Conservation (phyloP, 2,329 filamentous ascomycete genomes). For the Alternaria incomplexa region DNA sequence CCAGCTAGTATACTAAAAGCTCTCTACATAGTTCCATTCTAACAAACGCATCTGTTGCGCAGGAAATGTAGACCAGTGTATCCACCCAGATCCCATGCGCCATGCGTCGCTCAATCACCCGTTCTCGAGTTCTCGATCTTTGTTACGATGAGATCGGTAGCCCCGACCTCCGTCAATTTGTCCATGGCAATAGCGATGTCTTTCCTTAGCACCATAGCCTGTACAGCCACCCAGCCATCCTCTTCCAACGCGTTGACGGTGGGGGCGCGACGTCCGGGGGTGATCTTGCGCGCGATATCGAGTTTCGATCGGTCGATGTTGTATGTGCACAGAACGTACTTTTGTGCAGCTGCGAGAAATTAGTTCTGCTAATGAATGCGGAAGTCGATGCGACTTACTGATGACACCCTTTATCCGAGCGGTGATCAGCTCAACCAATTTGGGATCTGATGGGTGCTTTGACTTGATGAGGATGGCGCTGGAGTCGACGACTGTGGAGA, state of each 20-base stretch:
- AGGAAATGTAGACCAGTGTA: not conserved
- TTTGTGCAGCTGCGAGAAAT: conserved; percentile 71
- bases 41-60: not conserved
- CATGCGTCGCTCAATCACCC: conserved; percentile 13
- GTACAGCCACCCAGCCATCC: conserved; percentile 92
- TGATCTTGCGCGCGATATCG: conserved; percentile 72
- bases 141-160: conserved; percentile 83
- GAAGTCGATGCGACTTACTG: conserved; percentile 56
- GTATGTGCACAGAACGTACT: conserved; percentile 94
- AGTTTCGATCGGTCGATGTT: conserved; percentile 81
- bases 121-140: conserved; percentile 78
- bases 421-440: conserved; percentile 82
- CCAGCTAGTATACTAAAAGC: not conserved
- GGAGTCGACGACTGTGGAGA: conserved; percentile 89
- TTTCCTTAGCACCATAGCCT: conserved; percentile 90
- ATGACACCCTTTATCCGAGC: conserved; percentile 92
- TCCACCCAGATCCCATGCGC: not conserved
- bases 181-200: conserved; percentile 88
- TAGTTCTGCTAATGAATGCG: conserved; percentile 1
- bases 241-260: conserved; percentile 90
- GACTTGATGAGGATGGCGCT: conserved; percentile 93
- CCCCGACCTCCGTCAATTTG: conserved; percentile 74
- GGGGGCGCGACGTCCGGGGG: conserved; percentile 90
- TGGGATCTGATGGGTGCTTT: conserved; percentile 77
- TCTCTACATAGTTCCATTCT: not conserved